Conservation (phyloP, 2,329 filamentous ascomycete genomes). For the Parascedosporium putredinis region DNA sequence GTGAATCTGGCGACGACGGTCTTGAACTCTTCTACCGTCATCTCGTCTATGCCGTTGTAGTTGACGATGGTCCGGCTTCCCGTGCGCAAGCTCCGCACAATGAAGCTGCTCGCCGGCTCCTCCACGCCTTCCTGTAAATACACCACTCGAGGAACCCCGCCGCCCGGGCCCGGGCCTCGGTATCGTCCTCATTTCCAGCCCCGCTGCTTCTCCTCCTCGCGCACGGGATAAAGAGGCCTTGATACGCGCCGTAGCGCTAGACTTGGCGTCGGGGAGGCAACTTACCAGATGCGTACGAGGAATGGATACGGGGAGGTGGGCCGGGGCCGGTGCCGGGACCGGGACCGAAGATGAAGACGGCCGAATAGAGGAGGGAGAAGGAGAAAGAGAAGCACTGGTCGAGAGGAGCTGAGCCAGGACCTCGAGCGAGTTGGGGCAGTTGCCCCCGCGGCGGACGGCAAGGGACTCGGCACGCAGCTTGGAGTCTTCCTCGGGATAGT, state of each 20-base stretch:
- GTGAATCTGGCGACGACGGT: conserved; percentile 27
- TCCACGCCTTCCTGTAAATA: conserved; percentile 45
- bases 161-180: background rate
- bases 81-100: conserved; percentile 49
- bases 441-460: conserved; percentile 56
- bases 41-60: conserved; percentile 56
- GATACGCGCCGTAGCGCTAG: conserved; percentile 41
- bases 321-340: too few species aligned
- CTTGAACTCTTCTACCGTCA: conserved; percentile 52
- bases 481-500: conserved; percentile 60
- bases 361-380: too few species aligned
- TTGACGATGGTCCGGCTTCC: conserved; percentile 62
- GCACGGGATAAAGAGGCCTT: conserved; percentile 47
- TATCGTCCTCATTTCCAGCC: background rate
- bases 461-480: conserved; percentile 57
- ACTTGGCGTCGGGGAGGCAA: conserved; percentile 41
- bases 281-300: conserved; percentile 34
- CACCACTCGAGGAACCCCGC: conserved; percentile 41
- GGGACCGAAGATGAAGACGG: too few species aligned
- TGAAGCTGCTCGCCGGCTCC: conserved; percentile 58
- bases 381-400: too few species aligned
- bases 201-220: too few species aligned
- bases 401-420: conserved; percentile 57
- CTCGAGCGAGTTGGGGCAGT: conserved; percentile 61
- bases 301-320: background rate